Evolutionary conservation across 2,329 filamentous ascomycete species (phyloP).

Genomic region (Hypoxylon sp.): DNA sequence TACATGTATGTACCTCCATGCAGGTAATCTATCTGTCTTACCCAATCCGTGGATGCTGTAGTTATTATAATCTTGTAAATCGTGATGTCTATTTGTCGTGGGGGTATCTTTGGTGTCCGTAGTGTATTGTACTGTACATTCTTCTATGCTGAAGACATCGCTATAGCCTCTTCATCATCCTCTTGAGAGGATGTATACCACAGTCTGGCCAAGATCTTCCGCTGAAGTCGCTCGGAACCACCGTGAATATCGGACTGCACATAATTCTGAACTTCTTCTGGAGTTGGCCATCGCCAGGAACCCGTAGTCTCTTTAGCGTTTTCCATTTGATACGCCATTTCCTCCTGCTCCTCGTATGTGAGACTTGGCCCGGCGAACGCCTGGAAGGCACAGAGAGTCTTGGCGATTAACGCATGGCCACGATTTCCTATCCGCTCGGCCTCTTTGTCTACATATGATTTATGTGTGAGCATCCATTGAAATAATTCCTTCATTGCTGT

Average conservation of each 20-base stretch:
- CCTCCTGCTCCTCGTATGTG: constrained; percentile 44
- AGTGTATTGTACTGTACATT: constrained; percentile 7
- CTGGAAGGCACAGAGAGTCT: constrained; percentile 64
- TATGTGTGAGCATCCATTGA: constrained; percentile 70
- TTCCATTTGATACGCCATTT: constrained; percentile 45
- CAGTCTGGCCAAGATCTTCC: constrained; percentile 30
- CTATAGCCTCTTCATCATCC: neutral
- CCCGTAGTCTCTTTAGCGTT: constrained; percentile 23
- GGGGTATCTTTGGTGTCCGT: constrained; percentile 2
- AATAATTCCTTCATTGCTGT: constrained; percentile 70
- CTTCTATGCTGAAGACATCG: neutral
- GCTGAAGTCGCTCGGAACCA: constrained; percentile 43
- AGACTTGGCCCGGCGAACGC: constrained; percentile 64
- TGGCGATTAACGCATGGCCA: constrained; percentile 52
- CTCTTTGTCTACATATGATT: constrained; percentile 56
- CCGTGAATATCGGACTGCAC: constrained; percentile 43
- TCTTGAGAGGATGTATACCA: constrained; percentile 17
- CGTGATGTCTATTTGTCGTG: neutral
- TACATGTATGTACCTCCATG: neutral
- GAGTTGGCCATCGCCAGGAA: constrained; percentile 53
- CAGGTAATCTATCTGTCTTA: no score
- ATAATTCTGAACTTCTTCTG: constrained; percentile 51
- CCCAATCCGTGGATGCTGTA: no score
- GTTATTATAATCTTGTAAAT: no score
- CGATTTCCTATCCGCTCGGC: constrained; percentile 53